Evolutionary conservation across 106 monocot species (phyloP).

Genomic region (Dactylorhiza incarnata): DNA sequence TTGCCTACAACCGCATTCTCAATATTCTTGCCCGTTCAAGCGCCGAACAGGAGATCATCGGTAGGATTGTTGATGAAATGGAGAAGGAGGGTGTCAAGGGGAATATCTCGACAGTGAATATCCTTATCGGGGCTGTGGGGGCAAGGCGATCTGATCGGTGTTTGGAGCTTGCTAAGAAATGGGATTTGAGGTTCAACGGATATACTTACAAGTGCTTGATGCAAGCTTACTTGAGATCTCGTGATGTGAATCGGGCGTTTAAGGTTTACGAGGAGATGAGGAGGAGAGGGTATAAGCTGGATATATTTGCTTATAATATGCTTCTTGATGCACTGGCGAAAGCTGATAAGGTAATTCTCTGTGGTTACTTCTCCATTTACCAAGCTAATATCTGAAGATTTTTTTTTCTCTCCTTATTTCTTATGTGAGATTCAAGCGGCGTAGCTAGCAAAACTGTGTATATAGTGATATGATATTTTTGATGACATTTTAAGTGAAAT

Average conservation of each 20-base stretch:
- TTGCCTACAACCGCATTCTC: constrained; percentile 81
- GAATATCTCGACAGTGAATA: constrained; percentile 76
- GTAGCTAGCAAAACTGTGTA: not conserved
- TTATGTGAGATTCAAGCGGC: not conserved
- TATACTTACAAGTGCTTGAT: constrained; percentile 88
- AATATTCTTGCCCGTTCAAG: constrained; percentile 24
- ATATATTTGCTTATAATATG: constrained; percentile 97
- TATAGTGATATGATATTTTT: not conserved
- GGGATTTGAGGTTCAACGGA: constrained; percentile 67
- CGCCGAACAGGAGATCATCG: constrained; percentile 18
- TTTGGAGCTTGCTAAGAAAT: constrained; percentile 59
- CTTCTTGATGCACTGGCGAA: constrained; percentile 82
- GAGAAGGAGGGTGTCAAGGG: constrained; percentile 60
- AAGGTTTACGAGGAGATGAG: constrained; percentile 72
- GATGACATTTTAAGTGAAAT: not conserved
- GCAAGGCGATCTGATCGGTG: constrained; percentile 41
- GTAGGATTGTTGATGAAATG: constrained; percentile 58
- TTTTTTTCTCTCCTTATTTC: not conserved
- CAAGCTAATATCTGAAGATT: not conserved
- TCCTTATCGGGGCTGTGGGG: constrained; percentile 58
- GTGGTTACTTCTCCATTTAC: not conserved
- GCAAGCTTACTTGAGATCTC: constrained; percentile 76
- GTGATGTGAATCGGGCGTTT: constrained; percentile 50
- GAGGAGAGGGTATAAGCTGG: constrained; percentile 67
- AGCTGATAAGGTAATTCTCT: constrained; percentile 51